Conservation (phyloP, 129 eudicot species). For the Calendula officinalis region DNA sequence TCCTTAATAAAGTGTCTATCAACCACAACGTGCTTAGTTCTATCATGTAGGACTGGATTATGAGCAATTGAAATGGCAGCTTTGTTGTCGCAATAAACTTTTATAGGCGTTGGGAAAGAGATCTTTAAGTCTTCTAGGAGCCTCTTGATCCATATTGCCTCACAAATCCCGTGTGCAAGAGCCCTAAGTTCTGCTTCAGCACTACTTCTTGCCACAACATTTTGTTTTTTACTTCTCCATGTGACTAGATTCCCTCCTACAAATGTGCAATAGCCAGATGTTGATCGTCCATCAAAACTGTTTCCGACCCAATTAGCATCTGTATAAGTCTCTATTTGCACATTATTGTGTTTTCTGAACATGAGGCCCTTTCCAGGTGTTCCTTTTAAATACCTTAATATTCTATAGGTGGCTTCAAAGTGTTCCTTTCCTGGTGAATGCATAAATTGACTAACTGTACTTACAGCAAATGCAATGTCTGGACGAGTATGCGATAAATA, state of each 20-base stretch:
- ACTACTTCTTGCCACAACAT: neutral
- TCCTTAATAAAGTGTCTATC: neutral
- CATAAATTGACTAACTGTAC: too few relatives aligned
- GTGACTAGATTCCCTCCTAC: neutral
- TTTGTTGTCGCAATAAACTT: neutral
- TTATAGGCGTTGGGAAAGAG: neutral
- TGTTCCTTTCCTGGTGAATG: too few relatives aligned
- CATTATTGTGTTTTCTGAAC: too few relatives aligned
- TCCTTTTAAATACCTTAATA: too few relatives aligned
- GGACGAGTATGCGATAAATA: too few relatives aligned
- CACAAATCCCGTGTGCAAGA: neutral
- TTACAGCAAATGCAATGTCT: too few relatives aligned
- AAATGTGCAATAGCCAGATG: neutral
- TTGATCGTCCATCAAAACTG: too few relatives aligned
- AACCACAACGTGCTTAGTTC: neutral
- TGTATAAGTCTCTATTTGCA: too few relatives aligned
- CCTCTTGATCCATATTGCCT: neutral
- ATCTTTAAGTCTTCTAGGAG: neutral
- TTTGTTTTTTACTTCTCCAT: neutral
- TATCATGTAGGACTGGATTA: neutral
- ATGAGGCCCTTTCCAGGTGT: too few relatives aligned
- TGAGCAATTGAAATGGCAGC: neutral
- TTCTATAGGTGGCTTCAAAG: too few relatives aligned
- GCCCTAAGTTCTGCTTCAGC: neutral
- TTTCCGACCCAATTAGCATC: too few relatives aligned